Base-by-base conservation (phyloP, 257 asterid genomes). In the Marsdenia floribunda region DNA sequence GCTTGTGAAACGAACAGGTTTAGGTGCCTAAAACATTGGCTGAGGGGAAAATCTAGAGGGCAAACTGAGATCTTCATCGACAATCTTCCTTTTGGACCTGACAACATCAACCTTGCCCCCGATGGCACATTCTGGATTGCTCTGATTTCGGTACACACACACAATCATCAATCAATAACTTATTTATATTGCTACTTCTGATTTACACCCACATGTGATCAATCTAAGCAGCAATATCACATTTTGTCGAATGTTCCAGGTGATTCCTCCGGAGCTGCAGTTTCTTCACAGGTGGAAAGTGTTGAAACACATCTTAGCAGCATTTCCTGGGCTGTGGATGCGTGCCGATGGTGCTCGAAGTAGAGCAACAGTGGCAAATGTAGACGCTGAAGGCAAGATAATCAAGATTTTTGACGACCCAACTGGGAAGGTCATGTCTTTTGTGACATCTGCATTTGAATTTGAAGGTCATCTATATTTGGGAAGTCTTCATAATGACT, bases 111-210 rank as follows among this genome's bases (percentile, higher is more conserved):
- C 68, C 91, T 92, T 73, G 93, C 93, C 26, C 89, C 90, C 22
- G 96, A 92, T 87, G 90, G 91, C 55, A 88, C 92, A 0, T 92
- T 85, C 59, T 88, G 96, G 97, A 84, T 92, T 37, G 93, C 96
- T 21, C 68, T 88, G 66, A 0, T 90, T 72, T 78, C 87, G 91
- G 93, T 89, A 80, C 33, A 0, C 37, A 9, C 26, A 29, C 33
- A 2, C 3, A 49, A 52, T 53, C 14, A 54, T 37, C 8, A 64
- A 16, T 16, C 6, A 3, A 46, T 15, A 38, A 9, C 29, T 49
- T 4, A 50, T 16, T 37, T 24, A 2, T 63, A 8, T 2, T 57
- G 15, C 16, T 9, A 22, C 63, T 57, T 57, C 7, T 9, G 15
- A 9, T 22, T 58, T 58, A 3, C 7, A 2, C 67, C 4, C 42